These are phyloP conservation scores for Blastocystis sp. DNA, from an alignment of 352 stramenopile species.

Conservation along the genomic window DNA sequence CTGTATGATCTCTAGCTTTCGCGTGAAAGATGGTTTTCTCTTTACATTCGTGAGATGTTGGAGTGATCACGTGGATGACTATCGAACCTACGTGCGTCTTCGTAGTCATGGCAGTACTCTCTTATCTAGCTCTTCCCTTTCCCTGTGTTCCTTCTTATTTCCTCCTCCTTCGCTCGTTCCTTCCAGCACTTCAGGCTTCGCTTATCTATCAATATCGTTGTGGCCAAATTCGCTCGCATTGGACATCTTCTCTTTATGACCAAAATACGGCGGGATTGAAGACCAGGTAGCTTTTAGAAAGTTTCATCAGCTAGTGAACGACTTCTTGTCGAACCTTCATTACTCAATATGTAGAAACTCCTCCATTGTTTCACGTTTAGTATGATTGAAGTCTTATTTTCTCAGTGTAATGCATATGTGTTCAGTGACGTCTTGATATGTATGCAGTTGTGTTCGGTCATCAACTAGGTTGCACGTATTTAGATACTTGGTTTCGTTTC, in stretches of 20 bases:
- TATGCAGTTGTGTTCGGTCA: not conserved
- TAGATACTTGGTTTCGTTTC: not conserved
- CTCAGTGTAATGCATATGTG: constrained; percentile 26
- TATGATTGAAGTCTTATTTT: constrained; percentile 5
- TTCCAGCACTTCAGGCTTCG: constrained; percentile 1
- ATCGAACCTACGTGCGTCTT: not conserved
- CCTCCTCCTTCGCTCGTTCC: not conserved
- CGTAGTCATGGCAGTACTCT: not conserved
- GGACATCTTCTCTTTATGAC: not conserved
- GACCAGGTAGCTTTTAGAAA: not conserved
- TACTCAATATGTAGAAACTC: not conserved
- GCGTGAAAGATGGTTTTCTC: not conserved
- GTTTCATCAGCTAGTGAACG: not conserved
- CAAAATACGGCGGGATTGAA: not conserved
- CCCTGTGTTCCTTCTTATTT: not conserved
- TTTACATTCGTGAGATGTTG: not conserved
- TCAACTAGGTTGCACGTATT: not conserved
- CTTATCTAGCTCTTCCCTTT: not conserved
- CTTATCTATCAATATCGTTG: constrained; percentile 11
- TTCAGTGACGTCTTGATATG: constrained; percentile 1
- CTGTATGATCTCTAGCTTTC: not conserved
- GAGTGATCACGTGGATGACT: not conserved
- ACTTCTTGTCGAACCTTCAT: not conserved
- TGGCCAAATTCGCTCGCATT: not conserved
- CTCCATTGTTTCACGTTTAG: not conserved